Evolutionary conservation across 2,329 filamentous ascomycete species (phyloP), one percentile per base, ranked within the genome.

Genomic region (Aureobasidium vineae): DNA sequence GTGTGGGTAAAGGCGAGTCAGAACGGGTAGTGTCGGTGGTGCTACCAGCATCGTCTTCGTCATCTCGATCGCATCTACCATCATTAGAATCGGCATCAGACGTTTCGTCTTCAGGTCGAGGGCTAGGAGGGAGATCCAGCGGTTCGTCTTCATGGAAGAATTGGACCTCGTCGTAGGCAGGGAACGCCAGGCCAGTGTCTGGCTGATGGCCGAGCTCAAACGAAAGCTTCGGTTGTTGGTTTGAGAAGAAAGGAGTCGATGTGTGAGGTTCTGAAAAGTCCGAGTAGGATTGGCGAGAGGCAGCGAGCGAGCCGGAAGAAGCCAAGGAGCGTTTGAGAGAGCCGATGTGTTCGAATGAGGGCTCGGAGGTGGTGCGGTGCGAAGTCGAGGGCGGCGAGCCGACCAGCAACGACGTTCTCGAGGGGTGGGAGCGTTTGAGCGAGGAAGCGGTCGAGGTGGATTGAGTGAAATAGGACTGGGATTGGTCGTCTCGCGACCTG

Each of bases 211-310:
- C 74, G 67, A 86, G 84, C 65, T 85, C 83, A 65, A 89, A 77
- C 15, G 87, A 89, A 65, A 88, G 77, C 70, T 84, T 88, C 71
- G 86, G 88, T 21, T 84, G 83, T 5, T 87, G 84, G 3, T 87
- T 90, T 2, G 88, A 89, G 28, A 82, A 80, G 73, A 83, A 85
- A 1, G 87, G 88, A 5, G 83, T 82, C 66, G 73, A 83, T 63
- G 66, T 67, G 5, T 73, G 83, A 60, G 64, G 63, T 3, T 74
- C 73, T 33, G 47, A 52, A 41, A 75, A 71, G 53, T 71, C 70
- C 59, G 70, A 69, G 26, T 71, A 71, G n/a, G 75, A 76, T 23
- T 70, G 57, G 53, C 70, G 70, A n/a, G 72, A 66, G 68, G 71
- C 72, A 41, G 59, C 59, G 63, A 69, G 70, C 10, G 69, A 68